Evolutionary conservation across 208 protist genomes (phyloP).

Genomic region (Trypanosoma melophagium): DNA sequence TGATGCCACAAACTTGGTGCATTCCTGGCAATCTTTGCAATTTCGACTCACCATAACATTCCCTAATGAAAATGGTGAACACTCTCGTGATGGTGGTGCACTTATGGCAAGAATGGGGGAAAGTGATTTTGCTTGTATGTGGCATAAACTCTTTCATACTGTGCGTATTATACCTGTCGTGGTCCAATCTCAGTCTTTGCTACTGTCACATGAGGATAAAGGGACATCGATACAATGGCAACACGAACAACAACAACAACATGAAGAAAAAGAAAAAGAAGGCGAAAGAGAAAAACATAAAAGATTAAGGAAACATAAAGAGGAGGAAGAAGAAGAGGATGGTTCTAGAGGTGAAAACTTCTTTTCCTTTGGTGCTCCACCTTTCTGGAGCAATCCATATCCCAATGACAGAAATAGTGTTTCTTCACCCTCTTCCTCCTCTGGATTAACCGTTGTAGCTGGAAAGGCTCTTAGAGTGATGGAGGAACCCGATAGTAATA

Average conservation of each 20-base stretch:
- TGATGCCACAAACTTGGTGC: constrained; percentile 17
- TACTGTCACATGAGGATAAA: background rate
- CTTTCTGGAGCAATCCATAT: constrained; percentile 33
- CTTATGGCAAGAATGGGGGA: constrained; percentile 44
- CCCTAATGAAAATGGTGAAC: constrained; percentile 30
- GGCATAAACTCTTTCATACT: constrained; percentile 44
- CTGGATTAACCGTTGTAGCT: background rate
- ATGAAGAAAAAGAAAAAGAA: background rate
- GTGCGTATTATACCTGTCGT: constrained; percentile 45
- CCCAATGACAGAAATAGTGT: background rate
- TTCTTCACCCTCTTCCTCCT: background rate
- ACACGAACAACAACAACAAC: too few relatives aligned
- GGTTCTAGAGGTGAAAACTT: background rate
- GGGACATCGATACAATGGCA: background rate
- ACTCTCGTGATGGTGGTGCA: constrained; percentile 23
- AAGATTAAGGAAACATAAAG: too few relatives aligned
- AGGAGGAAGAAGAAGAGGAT: too few relatives aligned
- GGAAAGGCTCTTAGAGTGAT: constrained; percentile 14
- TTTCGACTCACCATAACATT: constrained; percentile 45
- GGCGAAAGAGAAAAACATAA: background rate
- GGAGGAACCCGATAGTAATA: background rate
- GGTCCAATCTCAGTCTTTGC: constrained; percentile 1
- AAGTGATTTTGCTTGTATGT: constrained; percentile 43
- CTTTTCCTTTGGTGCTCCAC: constrained; percentile 34
- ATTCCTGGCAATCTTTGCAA: constrained; percentile 43